A percentile compares a stretch with the other conserved stretches of the same genome.
Evolutionary conservation across 768 basidiomycete genomes (phyloP).

Genomic region (Pleurotus tuoliensis): DNA sequence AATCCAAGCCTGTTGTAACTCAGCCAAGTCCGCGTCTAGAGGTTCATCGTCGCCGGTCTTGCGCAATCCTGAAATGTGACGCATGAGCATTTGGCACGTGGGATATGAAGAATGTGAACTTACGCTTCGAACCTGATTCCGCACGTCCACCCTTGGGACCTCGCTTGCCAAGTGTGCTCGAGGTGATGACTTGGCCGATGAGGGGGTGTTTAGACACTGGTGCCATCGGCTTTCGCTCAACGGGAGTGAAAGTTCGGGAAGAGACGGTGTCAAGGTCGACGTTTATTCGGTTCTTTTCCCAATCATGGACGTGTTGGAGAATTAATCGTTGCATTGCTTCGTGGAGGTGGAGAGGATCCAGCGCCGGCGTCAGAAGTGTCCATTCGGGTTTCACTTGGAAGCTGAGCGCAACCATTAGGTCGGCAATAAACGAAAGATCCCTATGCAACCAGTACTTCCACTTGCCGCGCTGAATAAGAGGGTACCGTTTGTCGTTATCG

Average conservation of each 20-base stretch:
- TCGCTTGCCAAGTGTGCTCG: not conserved
- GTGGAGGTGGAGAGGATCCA: constrained; percentile 3
- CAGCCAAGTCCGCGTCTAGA: too few relatives aligned
- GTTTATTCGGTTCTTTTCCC: not conserved
- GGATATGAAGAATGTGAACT: not conserved
- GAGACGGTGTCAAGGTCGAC: not conserved
- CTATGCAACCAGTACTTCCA: not conserved
- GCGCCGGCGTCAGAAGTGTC: not conserved
- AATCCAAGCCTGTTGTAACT: too few relatives aligned
- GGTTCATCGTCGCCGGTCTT: too few relatives aligned
- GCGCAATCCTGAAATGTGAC: too few relatives aligned
- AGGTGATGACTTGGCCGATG: not conserved
- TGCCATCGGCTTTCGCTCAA: not conserved
- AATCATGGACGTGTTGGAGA: not conserved
- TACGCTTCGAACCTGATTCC: not conserved
- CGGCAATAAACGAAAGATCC: not conserved
- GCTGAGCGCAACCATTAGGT: not conserved
- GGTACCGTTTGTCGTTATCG: too few relatives aligned
- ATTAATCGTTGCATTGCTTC: constrained; percentile 7
- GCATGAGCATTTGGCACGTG: too few relatives aligned
- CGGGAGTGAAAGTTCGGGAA: not conserved
- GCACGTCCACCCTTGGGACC: not conserved
- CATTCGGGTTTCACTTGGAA: not conserved
- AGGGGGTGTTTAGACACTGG: not conserved
- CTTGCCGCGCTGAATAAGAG: too few relatives aligned